Conservation (phyloP, 768 basidiomycete species). For the Russula abietina region DNA sequence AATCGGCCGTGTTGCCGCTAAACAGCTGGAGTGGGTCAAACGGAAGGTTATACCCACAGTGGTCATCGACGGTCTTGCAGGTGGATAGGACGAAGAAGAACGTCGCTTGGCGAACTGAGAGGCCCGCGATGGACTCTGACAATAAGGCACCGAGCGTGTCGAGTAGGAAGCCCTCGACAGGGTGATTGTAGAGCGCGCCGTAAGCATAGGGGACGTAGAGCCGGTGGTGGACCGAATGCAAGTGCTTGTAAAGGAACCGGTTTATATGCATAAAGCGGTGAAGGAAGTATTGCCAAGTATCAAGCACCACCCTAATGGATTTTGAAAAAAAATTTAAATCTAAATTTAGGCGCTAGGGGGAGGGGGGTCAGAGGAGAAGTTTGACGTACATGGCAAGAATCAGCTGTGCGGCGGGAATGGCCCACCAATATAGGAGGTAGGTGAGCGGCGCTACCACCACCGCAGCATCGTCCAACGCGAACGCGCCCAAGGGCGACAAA, state of each 20-base stretch:
- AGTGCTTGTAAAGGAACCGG: slow-evolving; percentile 82
- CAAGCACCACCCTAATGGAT: slow-evolving; percentile 71
- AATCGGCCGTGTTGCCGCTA: slow-evolving; percentile 87
- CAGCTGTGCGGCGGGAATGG: slow-evolving; percentile 66
- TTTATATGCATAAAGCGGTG: slow-evolving; percentile 90
- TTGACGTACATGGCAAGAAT: slow-evolving; percentile 75
- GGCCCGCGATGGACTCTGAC: slow-evolving; percentile 50
- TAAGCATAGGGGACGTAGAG: slow-evolving; percentile 97
- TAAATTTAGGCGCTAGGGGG: neutral
- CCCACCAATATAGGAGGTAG: slow-evolving; percentile 89
- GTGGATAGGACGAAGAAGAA: slow-evolving; percentile 80
- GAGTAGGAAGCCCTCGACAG: slow-evolving; percentile 86
- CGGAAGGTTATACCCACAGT: slow-evolving; percentile 85
- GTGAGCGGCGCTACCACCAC: slow-evolving; percentile 37
- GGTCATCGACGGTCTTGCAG: slow-evolving; percentile 92
- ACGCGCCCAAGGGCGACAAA: slow-evolving; percentile 24
- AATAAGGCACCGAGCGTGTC: slow-evolving; percentile 77
- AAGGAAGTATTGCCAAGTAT: slow-evolving; percentile 97
- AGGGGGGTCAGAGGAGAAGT: neutral
- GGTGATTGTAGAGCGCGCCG: slow-evolving; percentile 96
- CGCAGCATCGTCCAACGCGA: slow-evolving; percentile 36
- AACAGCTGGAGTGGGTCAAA: slow-evolving; percentile 89
- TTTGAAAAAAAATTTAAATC: neutral
- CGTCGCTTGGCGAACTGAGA: slow-evolving; percentile 78
- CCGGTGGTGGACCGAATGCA: slow-evolving; percentile 93